Evolutionary conservation across 805 yeast species (phyloP).

Genomic region (Suhomyces pyralidae): DNA sequence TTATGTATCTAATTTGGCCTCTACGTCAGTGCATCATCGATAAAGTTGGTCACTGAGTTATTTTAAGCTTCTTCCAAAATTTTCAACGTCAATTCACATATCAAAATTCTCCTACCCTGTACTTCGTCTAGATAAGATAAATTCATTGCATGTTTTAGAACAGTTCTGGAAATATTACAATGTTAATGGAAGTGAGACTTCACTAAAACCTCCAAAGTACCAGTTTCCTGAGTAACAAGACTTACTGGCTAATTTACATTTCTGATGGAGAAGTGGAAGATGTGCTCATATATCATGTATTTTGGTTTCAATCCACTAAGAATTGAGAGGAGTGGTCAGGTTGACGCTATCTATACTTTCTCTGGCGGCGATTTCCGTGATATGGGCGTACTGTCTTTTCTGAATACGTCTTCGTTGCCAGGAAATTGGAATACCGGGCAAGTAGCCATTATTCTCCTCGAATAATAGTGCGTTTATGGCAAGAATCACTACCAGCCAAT

Average conservation of each 20-base stretch:
- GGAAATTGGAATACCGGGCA: slow-evolving; percentile 48
- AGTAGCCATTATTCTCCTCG: slow-evolving; percentile 44
- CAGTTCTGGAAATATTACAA: too few relatives aligned
- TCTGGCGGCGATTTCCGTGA: slow-evolving; percentile 1
- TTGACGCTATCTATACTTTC: slow-evolving; percentile 25
- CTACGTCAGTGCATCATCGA: background rate
- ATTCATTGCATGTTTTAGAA: too few relatives aligned
- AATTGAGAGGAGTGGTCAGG: slow-evolving; percentile 23
- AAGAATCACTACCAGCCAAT: slow-evolving; percentile 59
- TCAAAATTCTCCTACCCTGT: too few relatives aligned
- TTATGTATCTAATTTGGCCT: background rate
- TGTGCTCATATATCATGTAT: background rate
- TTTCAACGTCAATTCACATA: too few relatives aligned
- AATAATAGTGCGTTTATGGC: slow-evolving; percentile 39
- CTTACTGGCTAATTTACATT: background rate
- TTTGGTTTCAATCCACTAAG: background rate
- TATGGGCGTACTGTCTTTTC: slow-evolving; percentile 22
- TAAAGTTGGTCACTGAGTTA: background rate
- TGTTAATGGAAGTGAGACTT: too few relatives aligned
- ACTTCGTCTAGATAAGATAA: too few relatives aligned
- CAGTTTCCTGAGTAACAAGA: too few relatives aligned
- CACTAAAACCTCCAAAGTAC: too few relatives aligned
- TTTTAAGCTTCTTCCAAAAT: too few relatives aligned
- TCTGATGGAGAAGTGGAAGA: background rate
- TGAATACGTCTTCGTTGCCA: slow-evolving; percentile 58